Evolutionary conservation across 1,284 basidiomycete species (phyloP), one percentile per base, ranked within the genome.

Genomic region (Malassezia vespertilionis): DNA sequence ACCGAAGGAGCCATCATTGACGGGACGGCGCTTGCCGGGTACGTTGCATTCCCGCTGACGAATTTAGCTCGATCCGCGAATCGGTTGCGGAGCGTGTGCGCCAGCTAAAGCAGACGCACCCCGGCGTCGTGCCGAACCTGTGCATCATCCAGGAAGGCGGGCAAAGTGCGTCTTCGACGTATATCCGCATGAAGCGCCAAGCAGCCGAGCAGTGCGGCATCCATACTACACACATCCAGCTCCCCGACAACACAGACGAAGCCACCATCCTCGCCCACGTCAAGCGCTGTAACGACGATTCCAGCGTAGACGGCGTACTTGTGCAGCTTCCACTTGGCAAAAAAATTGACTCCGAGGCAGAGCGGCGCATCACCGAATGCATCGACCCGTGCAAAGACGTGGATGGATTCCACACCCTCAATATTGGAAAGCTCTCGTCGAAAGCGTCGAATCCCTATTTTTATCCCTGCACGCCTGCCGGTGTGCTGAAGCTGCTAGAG

Each of bases 401-500:
- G 50, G 93, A 99, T 73, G 93, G 91, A 82, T 99, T 99, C 78
- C 89, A 96, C 75, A 88, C 91, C 5, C 91, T 95, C 74, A 99
- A 97, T 74, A 96, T 97, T 60, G 93, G 93, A 22, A 84, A 89
- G 61, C 79, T 99, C 39, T 83, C 84, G 36, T 93, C 88, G 50
- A 83, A 89, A 60, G 85, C 89, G 36, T 82, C 85, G 23, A 81
- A 81, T 22, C 93, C 93, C 22, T 78, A 91, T 51, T 96, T 96
- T 74, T 77, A 82, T 8, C 91, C 93, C 18, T 97, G 93, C 76
- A 99, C 93, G 8, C 93, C 93, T 1, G 82, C 88, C 20, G 93
- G 87, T 26, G 83, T 91, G 46, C 83, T 96, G 65, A 80, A 81
- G 58, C 80, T 99, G 34, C 78, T 97, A 58, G 86, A 95, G 65